phyloP scores from a whole-genome alignment of 1,284 basidiomycete genomes.

The Ceratobasidium sp. region DNA sequence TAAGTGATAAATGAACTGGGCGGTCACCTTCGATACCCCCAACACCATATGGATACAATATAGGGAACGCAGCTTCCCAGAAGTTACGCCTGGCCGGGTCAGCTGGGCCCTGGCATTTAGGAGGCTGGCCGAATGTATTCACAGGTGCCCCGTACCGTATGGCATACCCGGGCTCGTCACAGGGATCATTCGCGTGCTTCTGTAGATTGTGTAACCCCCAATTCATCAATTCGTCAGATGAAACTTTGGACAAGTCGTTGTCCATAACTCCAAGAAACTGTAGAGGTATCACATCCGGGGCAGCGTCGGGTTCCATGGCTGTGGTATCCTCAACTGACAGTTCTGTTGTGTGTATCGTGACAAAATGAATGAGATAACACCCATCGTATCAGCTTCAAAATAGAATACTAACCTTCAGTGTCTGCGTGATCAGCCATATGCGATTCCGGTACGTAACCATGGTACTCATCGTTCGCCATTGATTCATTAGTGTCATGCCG shows the following conservation, averaged over 20 bases:
- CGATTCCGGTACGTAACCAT: slow-evolving; percentile 17
- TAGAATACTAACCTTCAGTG: background rate
- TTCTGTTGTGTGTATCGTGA: too few relatives aligned
- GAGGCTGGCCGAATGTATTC: slow-evolving; percentile 28
- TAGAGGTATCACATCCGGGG: slow-evolving; percentile 18
- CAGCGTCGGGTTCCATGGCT: background rate
- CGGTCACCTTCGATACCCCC: too few relatives aligned
- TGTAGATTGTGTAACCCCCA: slow-evolving; percentile 29
- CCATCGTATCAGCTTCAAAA: too few relatives aligned
- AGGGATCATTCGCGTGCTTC: background rate
- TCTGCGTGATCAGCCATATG: background rate
- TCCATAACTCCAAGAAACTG: background rate
- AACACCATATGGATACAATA: too few relatives aligned
- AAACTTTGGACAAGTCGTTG: slow-evolving; percentile 13
- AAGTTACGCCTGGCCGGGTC: slow-evolving; percentile 43
- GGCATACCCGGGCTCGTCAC: slow-evolving; percentile 39
- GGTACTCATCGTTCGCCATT: slow-evolving; percentile 33
- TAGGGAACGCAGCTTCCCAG: slow-evolving; percentile 55
- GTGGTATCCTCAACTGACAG: background rate
- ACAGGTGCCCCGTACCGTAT: slow-evolving; percentile 43
- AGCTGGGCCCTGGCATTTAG: background rate
- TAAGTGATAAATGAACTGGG: too few relatives aligned
- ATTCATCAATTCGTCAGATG: background rate
- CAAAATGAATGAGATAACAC: too few relatives aligned
- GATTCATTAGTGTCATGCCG: slow-evolving; percentile 10